Base-by-base conservation (phyloP, 176 grass and related monocot species). In the Neostapfia colusana region DNA sequence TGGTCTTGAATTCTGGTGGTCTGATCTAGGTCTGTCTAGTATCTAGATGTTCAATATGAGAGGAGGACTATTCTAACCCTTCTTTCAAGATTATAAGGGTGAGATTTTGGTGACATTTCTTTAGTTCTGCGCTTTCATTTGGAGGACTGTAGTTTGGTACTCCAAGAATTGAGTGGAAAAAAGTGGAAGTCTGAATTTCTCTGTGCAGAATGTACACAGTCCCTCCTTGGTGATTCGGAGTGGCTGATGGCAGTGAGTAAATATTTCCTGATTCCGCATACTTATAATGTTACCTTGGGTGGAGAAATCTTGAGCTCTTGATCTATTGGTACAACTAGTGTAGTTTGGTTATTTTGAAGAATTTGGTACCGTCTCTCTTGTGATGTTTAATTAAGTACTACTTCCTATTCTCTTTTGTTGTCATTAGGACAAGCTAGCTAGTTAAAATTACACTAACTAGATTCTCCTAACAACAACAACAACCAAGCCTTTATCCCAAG, bases 231-330 rank as follows among this genome's bases (percentile, higher is more conserved):
- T 15, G 50, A 74, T 49, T 83, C 46, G 6, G 74, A 79, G 65
- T 28, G 42, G 43, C 59, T 11, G 60, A 93, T 93, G 91, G 70
- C 81, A 28, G 91, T 93, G 54, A 93, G 91, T 90, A 67, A 70
- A 68, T 39, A 18, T 15, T 85, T 42, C 80, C 55, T 50, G 20
- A 58, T 67, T 50, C 18, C 1, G 65, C 27, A 9, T 57, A 64
- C 44, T 15, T 76, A 46, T n/a, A 36, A 70, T 70, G 65, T 69
- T 61, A 54, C 20, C 7, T 54, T 56, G n/a, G 23, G 53, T 56
- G 2, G 53, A 56, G 24, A 83, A 51, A 83, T 76, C 18, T 25
- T 23, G 10, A 68, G 31, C 45, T 48, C 45, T 48, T 48, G 13
- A 48, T 48, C 12, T 78, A 21, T 67, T 77, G 15, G 17, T 78